These are phyloP conservation scores for Aspergillus heteromorphus DNA, from an alignment of 495 filamentous ascomycete species.

Conservation along the genomic window DNA sequence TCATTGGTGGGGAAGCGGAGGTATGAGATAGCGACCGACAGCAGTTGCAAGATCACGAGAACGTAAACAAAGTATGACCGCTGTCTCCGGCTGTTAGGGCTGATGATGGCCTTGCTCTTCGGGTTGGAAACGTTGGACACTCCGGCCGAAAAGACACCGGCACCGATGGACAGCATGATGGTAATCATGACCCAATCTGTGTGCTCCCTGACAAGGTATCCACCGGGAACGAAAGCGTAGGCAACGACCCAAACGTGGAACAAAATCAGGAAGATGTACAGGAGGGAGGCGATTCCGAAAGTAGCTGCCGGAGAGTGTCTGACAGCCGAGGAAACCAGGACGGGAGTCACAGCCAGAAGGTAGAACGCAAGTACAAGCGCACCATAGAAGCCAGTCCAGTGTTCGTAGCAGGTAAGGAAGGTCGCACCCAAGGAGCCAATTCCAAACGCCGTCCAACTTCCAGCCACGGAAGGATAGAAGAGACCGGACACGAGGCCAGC, in stretches of 20 bases:
- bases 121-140: conserved; percentile 44
- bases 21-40: conserved; percentile 77
- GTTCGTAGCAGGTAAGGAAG: conserved; percentile 67
- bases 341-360: conserved; percentile 71
- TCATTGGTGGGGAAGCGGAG: conserved; percentile 92
- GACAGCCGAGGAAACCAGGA: conserved; percentile 70
- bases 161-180: conserved; percentile 79
- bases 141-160: conserved; percentile 73
- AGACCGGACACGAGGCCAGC: conserved; percentile 74
- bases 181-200: conserved; percentile 91
- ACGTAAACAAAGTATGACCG: conserved; percentile 71
- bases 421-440: conserved; percentile 74
- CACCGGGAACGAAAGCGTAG: conserved; percentile 98
- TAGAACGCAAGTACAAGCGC: conserved; percentile 71
- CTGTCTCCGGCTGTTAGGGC: conserved; percentile 48
- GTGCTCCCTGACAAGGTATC: conserved; percentile 85
- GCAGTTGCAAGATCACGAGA: conserved; percentile 65
- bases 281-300: conserved; percentile 81
- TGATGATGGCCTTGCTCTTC: conserved; percentile 47
- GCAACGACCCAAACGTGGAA: conserved; percentile 98
- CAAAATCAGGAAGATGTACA: conserved; percentile 87
- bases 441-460: conserved; percentile 77
- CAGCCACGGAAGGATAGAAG: conserved; percentile 60
- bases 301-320: conserved; percentile 67
- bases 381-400: conserved; percentile 91